Percentiles rank a stretch among this genome's conserved stretches.
Conservation (phyloP, 192 early-diverging fungal species). For the Coemansia sp. region DNA sequence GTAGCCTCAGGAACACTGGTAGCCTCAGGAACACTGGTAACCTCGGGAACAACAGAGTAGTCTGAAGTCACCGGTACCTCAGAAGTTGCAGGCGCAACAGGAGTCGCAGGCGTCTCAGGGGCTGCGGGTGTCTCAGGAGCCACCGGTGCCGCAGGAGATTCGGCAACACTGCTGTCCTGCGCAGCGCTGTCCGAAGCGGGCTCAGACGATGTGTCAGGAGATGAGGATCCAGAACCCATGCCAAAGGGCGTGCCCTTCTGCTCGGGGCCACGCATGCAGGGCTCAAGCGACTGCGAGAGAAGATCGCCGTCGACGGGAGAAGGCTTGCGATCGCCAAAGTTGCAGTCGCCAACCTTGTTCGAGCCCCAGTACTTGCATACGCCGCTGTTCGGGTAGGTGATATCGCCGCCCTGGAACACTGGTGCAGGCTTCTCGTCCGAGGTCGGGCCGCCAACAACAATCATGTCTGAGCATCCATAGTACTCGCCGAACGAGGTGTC, state of each 20-base stretch:
- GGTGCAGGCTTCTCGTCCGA: slow-evolving; percentile 26
- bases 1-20: background rate
- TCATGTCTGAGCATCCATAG: slow-evolving; percentile 59
- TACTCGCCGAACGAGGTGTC: slow-evolving; percentile 63
- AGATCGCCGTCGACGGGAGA: slow-evolving; percentile 52
- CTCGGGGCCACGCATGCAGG: slow-evolving; percentile 50
- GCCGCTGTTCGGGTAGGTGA: slow-evolving; percentile 56
- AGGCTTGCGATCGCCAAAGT: slow-evolving; percentile 56
- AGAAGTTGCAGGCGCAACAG: background rate
- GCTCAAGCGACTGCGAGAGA: slow-evolving; percentile 61
- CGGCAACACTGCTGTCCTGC: background rate
- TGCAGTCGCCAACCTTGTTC: slow-evolving; percentile 61
- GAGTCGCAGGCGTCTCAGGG: background rate
- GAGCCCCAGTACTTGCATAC: slow-evolving; percentile 68
- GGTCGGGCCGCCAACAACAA: slow-evolving; percentile 54
- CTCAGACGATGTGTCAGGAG: slow-evolving; percentile 1
- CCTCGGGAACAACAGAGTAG: background rate
- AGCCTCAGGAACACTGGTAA: background rate
- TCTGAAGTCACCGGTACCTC: background rate
- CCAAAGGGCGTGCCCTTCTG: slow-evolving; percentile 52
- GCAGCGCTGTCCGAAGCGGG: background rate
- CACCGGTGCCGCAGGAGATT: background rate
- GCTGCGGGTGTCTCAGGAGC: background rate
- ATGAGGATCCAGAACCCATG: slow-evolving; percentile 28
- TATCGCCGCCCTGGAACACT: slow-evolving; percentile 56